These are phyloP conservation scores for Mesembryanthemum crystallinum DNA, from an alignment of 148 eudicot species.

Conservation along the genomic window DNA sequence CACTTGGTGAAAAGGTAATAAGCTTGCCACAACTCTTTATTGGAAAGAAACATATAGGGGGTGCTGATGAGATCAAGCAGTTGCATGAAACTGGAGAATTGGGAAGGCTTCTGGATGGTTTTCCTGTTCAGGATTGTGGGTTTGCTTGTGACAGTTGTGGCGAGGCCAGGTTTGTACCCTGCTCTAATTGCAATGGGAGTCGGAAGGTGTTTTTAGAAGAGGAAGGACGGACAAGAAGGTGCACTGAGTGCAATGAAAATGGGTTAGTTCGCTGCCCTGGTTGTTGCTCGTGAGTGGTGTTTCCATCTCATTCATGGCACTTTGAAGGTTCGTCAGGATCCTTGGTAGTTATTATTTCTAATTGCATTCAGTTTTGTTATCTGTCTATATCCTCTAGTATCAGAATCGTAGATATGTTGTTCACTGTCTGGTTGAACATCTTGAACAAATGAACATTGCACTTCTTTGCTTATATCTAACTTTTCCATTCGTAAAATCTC, in stretches of 20 bases:
- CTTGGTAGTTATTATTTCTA: constrained; percentile 15
- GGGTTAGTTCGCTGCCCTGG: constrained; percentile 82
- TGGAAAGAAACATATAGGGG: constrained; percentile 71
- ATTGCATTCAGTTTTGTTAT: constrained; percentile 15
- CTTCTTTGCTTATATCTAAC: constrained; percentile 10
- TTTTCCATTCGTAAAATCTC: constrained; percentile 2
- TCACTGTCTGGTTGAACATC: constrained; percentile 27
- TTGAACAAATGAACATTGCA: not conserved
- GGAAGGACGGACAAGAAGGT: constrained; percentile 58
- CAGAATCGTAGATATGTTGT: constrained; percentile 16
- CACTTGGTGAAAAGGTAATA: constrained; percentile 52
- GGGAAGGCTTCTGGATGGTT: constrained; percentile 62
- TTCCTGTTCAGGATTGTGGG: constrained; percentile 53
- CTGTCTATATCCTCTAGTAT: constrained; percentile 7
- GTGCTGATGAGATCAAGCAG: constrained; percentile 77
- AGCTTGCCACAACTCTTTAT: constrained; percentile 79
- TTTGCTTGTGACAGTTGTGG: constrained; percentile 71
- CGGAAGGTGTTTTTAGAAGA: constrained; percentile 70
- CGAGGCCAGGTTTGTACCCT: constrained; percentile 84
- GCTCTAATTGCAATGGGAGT: constrained; percentile 78
- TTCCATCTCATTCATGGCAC: not conserved
- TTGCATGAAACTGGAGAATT: constrained; percentile 78
- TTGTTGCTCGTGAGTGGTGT: constrained; percentile 59
- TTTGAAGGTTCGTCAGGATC: constrained; percentile 2
- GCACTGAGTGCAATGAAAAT: constrained; percentile 83